These are phyloP conservation scores for Vitis labrusca DNA, from an alignment of 164 flowering plant genomes.

Conservation along the genomic window DNA sequence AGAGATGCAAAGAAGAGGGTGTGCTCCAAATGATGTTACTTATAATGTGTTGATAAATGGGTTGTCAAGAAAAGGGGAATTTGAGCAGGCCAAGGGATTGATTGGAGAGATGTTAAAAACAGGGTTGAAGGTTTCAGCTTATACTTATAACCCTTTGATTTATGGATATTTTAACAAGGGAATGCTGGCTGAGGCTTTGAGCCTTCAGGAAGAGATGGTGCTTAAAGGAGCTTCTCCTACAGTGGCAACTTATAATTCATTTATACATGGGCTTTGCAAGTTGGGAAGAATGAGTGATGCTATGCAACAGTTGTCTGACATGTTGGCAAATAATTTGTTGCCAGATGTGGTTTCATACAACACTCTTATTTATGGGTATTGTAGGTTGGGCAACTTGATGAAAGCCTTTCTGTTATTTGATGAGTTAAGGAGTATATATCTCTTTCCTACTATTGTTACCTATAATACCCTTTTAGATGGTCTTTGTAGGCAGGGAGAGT, in stretches of 20 bases:
- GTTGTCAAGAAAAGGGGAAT: conserved; percentile 49
- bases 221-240: conserved; percentile 45
- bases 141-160: conserved; percentile 64
- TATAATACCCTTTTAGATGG: conserved; percentile 70
- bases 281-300: conserved; percentile 54
- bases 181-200: conserved; percentile 43
- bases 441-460: conserved; percentile 54
- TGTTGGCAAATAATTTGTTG: conserved; percentile 37
- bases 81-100: conserved; percentile 46
- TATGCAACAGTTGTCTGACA: conserved; percentile 35
- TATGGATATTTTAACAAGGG: conserved; percentile 52
- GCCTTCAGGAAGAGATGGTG: conserved; percentile 48
- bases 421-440: conserved; percentile 31
- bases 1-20: conserved; percentile 60
- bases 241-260: conserved; percentile 49
- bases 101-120: conserved; percentile 45
- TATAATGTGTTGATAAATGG: conserved; percentile 67
- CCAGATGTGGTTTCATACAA: conserved; percentile 70
- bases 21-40: conserved; percentile 52
- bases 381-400: conserved; percentile 42
- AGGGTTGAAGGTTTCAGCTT: conserved; percentile 48
- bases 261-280: conserved; percentile 52
- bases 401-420: conserved; percentile 59
- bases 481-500: conserved; percentile 44
- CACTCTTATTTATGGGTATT: conserved; percentile 64